Evolutionary conservation across 805 yeast genomes (phyloP).

Genomic region (Candida awuae): DNA sequence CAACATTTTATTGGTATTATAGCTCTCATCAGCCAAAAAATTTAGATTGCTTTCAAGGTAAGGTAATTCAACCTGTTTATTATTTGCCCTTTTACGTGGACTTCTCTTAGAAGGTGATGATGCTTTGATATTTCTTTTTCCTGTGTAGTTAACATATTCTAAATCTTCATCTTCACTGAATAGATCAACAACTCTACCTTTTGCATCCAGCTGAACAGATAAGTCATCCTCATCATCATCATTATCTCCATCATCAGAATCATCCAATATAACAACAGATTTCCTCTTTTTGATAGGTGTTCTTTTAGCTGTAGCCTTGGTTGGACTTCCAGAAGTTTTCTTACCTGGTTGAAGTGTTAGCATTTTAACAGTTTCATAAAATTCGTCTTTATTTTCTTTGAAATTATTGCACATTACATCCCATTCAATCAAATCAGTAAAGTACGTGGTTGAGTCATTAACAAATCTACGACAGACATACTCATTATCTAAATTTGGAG

Average conservation of each 20-base stretch:
- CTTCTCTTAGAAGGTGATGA: slow-evolving; percentile 1
- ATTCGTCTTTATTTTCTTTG: slow-evolving; percentile 23
- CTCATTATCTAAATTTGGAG: slow-evolving; percentile 26
- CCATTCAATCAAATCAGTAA: slow-evolving; percentile 35
- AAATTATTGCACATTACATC: slow-evolving; percentile 25
- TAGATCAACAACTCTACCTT: not conserved
- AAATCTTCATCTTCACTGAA: no score
- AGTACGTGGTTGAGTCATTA: slow-evolving; percentile 28
- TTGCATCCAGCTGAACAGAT: slow-evolving; percentile 5
- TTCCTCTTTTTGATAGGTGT: slow-evolving; percentile 8
- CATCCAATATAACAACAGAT: slow-evolving; percentile 17
- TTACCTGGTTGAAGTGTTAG: slow-evolving; percentile 25
- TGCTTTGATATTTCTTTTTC: no score
- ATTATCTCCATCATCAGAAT: slow-evolving; percentile 9
- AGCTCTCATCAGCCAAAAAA: slow-evolving; percentile 10
- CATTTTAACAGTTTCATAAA: slow-evolving; percentile 26
- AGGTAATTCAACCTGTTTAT: slow-evolving; percentile 7
- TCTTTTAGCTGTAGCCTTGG: not conserved
- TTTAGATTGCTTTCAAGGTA: slow-evolving; percentile 6
- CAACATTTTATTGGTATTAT: slow-evolving; percentile 19
- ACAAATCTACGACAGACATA: slow-evolving; percentile 38
- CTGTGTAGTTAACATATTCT: no score
- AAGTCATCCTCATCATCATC: slow-evolving; percentile 7
- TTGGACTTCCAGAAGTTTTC: slow-evolving; percentile 3
- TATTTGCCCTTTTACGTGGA: not conserved